Evolutionary conservation across 225 moss, liverwort and hornwort species (phyloP).

Genomic region (Physcomitrium patens): DNA sequence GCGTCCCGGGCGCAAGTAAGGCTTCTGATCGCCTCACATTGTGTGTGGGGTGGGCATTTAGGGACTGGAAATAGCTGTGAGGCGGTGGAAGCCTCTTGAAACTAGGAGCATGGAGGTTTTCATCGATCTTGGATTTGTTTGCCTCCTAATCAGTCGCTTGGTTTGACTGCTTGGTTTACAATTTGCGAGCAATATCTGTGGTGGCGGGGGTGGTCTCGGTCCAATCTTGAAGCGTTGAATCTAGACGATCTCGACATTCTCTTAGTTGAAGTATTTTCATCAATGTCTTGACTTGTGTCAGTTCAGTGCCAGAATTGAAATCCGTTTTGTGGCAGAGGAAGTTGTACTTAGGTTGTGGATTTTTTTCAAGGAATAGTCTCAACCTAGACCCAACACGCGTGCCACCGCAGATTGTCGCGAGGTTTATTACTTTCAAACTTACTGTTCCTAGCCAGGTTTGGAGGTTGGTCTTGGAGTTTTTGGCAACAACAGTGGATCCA

Average conservation of each 20-base stretch:
- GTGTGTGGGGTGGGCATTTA: not conserved
- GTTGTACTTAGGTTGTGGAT: too few relatives aligned
- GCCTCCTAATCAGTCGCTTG: not conserved
- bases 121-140: not conserved
- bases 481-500: not conserved
- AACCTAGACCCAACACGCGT: too few relatives aligned
- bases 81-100: too few relatives aligned
- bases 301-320: too few relatives aligned
- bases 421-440: not conserved
- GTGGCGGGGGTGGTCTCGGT: not conserved
- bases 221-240: not conserved
- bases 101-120: too few relatives aligned
- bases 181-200: not conserved
- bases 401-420: not conserved
- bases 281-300: too few relatives aligned
- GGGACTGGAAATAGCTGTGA: not conserved
- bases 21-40: not conserved
- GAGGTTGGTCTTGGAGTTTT: not conserved
- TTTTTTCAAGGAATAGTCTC: too few relatives aligned
- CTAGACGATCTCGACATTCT: too few relatives aligned
- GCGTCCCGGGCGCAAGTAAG: slow-evolving; percentile 47
- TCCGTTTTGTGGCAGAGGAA: too few relatives aligned
- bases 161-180: not conserved
- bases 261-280: too few relatives aligned
- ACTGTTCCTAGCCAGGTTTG: not conserved